A percentile compares a stretch with the other conserved stretches of the same genome.
These are phyloP conservation scores for Diplodia corticola DNA, from an alignment of 2,329 filamentous ascomycete genomes.

Conservation along the genomic window DNA sequence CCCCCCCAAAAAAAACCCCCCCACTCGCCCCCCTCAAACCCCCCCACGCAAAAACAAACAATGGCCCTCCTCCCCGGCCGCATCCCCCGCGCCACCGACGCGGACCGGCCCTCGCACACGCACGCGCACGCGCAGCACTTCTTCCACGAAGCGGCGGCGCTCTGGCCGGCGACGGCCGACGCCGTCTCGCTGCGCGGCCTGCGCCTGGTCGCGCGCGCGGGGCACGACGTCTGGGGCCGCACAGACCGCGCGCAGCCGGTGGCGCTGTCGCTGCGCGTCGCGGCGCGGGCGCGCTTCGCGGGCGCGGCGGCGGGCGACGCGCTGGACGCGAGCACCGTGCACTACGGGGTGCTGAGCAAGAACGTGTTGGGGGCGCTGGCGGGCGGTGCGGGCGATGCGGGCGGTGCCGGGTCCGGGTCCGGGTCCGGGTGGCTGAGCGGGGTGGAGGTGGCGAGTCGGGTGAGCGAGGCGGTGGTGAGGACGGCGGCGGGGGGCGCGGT, in stretches of 20 bases:
- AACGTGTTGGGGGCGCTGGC: constrained; percentile 50
- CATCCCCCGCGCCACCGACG: constrained; percentile 1
- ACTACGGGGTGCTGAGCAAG: constrained; percentile 73
- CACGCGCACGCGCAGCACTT: constrained; percentile 17
- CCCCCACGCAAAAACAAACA: no score
- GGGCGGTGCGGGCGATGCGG: no score
- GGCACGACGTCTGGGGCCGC: constrained; percentile 69
- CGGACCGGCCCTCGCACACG: no score
- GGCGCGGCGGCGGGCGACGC: constrained; percentile 60
- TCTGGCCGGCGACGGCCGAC: constrained; percentile 33
- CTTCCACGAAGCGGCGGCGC: constrained; percentile 27
- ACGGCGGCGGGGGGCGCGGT: constrained; percentile 32
- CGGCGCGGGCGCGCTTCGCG: constrained; percentile 57
- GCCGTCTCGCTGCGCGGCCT: constrained; percentile 64
- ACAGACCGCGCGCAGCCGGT: constrained; percentile 60
- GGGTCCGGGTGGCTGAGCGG: constrained; percentile 33
- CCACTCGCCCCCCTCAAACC: no score
- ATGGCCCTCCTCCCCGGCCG: not conserved
- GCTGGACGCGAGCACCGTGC: constrained; percentile 69
- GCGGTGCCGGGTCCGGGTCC: no score
- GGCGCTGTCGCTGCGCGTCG: constrained; percentile 60
- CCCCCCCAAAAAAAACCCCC: no score
- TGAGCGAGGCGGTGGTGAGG: constrained; percentile 26
- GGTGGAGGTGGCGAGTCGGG: constrained; percentile 27
- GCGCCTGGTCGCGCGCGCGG: constrained; percentile 55